Percentiles rank a stretch among this genome's conserved stretches.
Evolutionary conservation across 1,284 basidiomycete genomes (phyloP).

Genomic region (Moesziomyces parantarcticus): DNA sequence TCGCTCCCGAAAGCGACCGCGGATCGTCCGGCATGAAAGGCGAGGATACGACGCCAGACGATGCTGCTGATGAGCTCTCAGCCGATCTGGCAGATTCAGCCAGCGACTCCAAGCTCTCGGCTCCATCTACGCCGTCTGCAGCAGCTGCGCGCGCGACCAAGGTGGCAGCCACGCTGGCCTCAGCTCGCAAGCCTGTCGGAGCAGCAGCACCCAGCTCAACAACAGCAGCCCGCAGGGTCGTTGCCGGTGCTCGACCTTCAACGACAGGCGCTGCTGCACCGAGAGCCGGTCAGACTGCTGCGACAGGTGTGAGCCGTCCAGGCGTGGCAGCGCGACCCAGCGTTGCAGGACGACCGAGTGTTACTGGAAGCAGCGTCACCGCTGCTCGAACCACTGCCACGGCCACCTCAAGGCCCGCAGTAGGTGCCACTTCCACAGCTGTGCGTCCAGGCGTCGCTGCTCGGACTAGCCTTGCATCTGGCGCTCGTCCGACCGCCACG

Average conservation of each 20-base stretch:
- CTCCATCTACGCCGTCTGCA: slow-evolving; percentile 19
- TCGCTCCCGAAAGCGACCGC: slow-evolving; percentile 4
- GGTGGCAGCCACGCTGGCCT: slow-evolving; percentile 2
- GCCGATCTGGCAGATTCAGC: slow-evolving; percentile 3
- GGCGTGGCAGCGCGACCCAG: slow-evolving; percentile 12
- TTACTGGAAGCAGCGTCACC: slow-evolving; percentile 5
- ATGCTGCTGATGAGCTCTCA: neutral
- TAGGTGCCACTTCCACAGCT: neutral
- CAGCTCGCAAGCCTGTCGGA: slow-evolving; percentile 4
- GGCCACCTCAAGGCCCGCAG: slow-evolving; percentile 7
- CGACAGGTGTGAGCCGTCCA: neutral
- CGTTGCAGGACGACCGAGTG: slow-evolving; percentile 23
- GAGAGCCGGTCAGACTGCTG: slow-evolving; percentile 8
- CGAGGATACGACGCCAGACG: neutral
- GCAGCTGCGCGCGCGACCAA: slow-evolving; percentile 5
- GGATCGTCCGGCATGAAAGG: slow-evolving; percentile 7
- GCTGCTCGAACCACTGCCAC: slow-evolving; percentile 6
- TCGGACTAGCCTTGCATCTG: slow-evolving; percentile 13
- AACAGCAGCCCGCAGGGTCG: slow-evolving; percentile 24
- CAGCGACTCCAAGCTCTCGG: slow-evolving; percentile 8
- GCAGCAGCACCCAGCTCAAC: slow-evolving; percentile 12
- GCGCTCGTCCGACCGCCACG: neutral
- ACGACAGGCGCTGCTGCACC: slow-evolving; percentile 15
- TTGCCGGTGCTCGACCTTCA: slow-evolving; percentile 29
- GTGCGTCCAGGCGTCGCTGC: slow-evolving; percentile 28